Percentiles rank a stretch among this genome's conserved stretches.
These are phyloP conservation scores for Acanthamoeba triangularis DNA, from an alignment of 208 protist genomes.

Conservation along the genomic window DNA sequence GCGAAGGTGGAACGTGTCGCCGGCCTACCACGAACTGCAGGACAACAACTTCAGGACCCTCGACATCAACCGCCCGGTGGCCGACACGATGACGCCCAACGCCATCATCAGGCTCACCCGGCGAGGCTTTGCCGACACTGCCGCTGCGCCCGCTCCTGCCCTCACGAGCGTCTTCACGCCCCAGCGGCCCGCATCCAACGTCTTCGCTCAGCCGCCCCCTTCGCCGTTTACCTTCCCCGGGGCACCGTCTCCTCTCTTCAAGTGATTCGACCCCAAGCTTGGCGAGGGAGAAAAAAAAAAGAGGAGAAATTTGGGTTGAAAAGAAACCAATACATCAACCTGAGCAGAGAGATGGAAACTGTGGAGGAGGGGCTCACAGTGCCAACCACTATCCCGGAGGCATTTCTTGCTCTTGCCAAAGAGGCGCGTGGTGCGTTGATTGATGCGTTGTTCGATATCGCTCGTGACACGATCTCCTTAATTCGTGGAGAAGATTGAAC, in stretches of 20 bases:
- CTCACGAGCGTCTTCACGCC: neutral
- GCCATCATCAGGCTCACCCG: constrained; percentile 12
- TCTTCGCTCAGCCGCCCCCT: neutral
- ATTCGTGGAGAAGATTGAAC: no score
- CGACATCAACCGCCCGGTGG: neutral
- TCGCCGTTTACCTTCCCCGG: neutral
- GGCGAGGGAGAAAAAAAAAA: no score
- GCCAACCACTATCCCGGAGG: constrained; percentile 3
- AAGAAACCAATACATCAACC: neutral
- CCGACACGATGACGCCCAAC: neutral
- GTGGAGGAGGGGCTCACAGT: neutral
- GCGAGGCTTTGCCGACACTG: neutral
- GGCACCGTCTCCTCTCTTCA: neutral
- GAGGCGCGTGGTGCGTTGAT: constrained; percentile 21
- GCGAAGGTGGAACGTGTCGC: constrained; percentile 19
- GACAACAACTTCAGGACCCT: constrained; percentile 51
- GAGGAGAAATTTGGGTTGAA: no score
- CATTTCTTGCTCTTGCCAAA: constrained; percentile 13
- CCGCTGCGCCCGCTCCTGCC: neutral
- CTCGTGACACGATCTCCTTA: neutral
- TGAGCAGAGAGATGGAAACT: neutral
- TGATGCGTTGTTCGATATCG: neutral
- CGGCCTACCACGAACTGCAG: constrained; percentile 28
- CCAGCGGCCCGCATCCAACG: neutral
- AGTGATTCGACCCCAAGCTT: no score